Conservation (phyloP, 331 rosid genomes). For the Phaseolus coccineus region DNA sequence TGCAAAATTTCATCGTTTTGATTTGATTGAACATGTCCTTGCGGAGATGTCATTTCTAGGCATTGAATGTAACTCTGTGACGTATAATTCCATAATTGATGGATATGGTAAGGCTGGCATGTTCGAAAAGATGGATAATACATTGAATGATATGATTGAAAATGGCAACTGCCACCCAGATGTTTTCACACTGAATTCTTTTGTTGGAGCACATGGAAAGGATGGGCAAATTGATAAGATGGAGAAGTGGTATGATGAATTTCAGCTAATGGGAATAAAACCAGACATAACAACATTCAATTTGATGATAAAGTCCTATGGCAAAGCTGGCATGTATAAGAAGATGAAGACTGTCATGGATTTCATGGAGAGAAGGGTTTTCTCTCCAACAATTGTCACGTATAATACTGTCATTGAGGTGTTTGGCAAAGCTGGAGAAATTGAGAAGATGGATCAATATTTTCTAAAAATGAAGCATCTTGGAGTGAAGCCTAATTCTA, state of each 20-base stretch:
- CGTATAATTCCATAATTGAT: conserved; percentile 78
- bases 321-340: conserved; percentile 73
- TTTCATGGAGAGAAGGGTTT: conserved; percentile 79
- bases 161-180: conserved; percentile 75
- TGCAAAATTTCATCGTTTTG: conserved; percentile 62
- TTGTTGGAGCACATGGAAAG: conserved; percentile 74
- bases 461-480: conserved; percentile 77
- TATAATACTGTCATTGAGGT: conserved; percentile 79
- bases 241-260: conserved; percentile 95
- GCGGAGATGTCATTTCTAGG: conserved; percentile 77
- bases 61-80: conserved; percentile 68
- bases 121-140: conserved; percentile 82
- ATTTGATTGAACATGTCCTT: conserved; percentile 62
- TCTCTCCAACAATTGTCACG: conserved; percentile 74
- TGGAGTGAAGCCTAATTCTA: conserved; percentile 86
- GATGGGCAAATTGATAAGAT: conserved; percentile 71
- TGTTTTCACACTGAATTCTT: conserved; percentile 78
- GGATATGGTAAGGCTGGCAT: conserved; percentile 82
- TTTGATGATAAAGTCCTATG: conserved; percentile 80
- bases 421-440: conserved; percentile 80
- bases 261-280: conserved; percentile 75
- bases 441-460: conserved; percentile 67
- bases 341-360: conserved; percentile 72
- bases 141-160: conserved; percentile 80
- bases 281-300: conserved; percentile 86